Evolutionary conservation across 306 rosid species (phyloP).

Genomic region (Trifolium subterraneum): DNA sequence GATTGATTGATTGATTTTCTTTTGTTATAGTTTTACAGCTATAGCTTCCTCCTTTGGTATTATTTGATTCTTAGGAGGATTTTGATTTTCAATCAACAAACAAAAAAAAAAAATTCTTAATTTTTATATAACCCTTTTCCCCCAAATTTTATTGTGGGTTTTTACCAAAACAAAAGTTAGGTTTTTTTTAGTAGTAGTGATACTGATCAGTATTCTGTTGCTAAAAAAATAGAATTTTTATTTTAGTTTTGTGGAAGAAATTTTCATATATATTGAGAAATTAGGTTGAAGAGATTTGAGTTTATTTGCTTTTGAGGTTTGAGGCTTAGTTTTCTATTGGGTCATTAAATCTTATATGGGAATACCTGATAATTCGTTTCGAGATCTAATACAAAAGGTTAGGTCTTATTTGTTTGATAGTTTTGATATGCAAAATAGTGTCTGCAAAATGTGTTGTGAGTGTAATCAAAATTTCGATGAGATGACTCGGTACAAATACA

Average conservation of each 20-base stretch:
- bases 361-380: conserved; percentile 82
- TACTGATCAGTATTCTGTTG: conserved; percentile 38
- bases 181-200: no score
- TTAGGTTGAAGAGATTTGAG: conserved; percentile 46
- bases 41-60: conserved; percentile 58
- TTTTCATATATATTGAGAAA: conserved; percentile 30
- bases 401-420: conserved; percentile 57
- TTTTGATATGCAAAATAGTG: conserved; percentile 60
- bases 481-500: conserved; percentile 48
- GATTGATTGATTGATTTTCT: conserved; percentile 39
- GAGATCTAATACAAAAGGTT: conserved; percentile 73
- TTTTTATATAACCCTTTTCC: conserved; percentile 57
- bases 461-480: conserved; percentile 52
- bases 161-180: neutral
- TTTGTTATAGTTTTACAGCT: conserved; percentile 18
- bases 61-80: conserved; percentile 73
- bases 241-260: conserved; percentile 44
- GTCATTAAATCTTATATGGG: conserved; percentile 77
- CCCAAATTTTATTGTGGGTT: conserved; percentile 80
- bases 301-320: conserved; percentile 12
- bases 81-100: conserved; percentile 46
- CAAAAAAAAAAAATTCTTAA: conserved; percentile 1
- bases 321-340: conserved; percentile 47
- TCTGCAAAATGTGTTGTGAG: conserved; percentile 69
- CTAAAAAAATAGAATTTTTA: conserved; percentile 30